Evolutionary conservation across 139 green algal genomes (phyloP).

Genomic region (Pleodorina starrii): DNA sequence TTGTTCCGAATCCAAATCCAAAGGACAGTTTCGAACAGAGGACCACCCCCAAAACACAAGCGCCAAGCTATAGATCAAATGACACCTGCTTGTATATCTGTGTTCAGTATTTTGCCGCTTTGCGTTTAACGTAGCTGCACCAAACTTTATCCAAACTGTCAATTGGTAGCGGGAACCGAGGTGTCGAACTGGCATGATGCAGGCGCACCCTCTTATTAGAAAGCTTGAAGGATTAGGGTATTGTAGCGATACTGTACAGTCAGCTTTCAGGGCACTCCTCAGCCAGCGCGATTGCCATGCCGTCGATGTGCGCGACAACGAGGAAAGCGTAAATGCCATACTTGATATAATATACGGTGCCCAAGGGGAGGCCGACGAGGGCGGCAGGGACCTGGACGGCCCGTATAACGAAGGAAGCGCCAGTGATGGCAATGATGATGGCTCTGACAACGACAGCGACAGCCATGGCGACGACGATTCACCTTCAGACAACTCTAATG

Average conservation of each 20-base stretch:
- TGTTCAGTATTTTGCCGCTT: no score
- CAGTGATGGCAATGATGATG: neutral
- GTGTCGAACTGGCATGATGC: no score
- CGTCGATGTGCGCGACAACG: neutral
- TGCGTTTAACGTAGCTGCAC: no score
- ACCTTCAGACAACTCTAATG: neutral
- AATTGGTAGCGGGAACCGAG: no score
- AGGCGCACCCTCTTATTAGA: neutral
- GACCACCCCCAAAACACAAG: no score
- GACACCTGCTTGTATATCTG: no score
- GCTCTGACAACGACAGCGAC: neutral
- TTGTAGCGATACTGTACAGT: neutral
- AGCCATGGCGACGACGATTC: neutral
- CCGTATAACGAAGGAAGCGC: neutral
- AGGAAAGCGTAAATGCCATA: neutral
- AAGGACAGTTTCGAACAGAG: no score
- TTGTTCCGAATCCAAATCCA: no score
- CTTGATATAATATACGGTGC: constrained; percentile 11
- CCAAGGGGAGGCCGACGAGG: neutral
- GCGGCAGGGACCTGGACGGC: neutral
- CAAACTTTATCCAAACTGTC: no score
- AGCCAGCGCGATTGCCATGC: neutral
- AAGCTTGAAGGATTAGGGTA: constrained; percentile 1
- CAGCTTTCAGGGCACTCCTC: neutral
- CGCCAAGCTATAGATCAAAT: no score